Evolutionary conservation across 257 asterid genomes (phyloP).

Genomic region (Solanum pinnatisectum): DNA sequence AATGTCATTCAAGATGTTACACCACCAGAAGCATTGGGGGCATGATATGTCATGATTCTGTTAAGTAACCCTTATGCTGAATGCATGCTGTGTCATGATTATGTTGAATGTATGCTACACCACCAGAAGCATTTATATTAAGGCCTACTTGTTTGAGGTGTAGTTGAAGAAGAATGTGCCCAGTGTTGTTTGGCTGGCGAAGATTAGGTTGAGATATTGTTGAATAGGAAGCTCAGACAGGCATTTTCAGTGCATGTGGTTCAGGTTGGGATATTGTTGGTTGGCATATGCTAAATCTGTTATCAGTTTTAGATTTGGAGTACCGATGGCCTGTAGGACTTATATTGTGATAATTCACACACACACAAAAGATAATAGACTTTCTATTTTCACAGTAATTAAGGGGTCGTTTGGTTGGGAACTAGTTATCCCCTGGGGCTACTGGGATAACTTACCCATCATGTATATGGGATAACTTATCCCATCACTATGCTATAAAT

Average conservation of each 20-base stretch:
- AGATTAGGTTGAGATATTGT: neutral
- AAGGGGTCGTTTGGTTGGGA: no score
- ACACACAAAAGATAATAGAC: neutral
- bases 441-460: no score
- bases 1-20: neutral
- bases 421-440: no score
- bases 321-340: neutral
- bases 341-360: neutral
- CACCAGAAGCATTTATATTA: neutral
- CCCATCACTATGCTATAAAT: no score
- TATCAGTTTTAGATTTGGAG: neutral
- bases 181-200: neutral
- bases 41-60: neutral
- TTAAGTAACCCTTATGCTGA: neutral
- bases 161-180: neutral
- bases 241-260: neutral
- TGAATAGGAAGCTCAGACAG: neutral
- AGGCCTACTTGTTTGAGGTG: neutral
- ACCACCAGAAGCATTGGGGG: neutral
- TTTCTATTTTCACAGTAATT: neutral
- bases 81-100: neutral
- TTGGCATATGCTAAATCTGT: neutral
- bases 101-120: neutral
- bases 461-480: no score
- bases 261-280: neutral